Percentiles rank a stretch among this genome's conserved stretches.
These are phyloP conservation scores for Zygosaccharomyces bailii DNA, from an alignment of 805 yeast genomes.

Conservation along the genomic window DNA sequence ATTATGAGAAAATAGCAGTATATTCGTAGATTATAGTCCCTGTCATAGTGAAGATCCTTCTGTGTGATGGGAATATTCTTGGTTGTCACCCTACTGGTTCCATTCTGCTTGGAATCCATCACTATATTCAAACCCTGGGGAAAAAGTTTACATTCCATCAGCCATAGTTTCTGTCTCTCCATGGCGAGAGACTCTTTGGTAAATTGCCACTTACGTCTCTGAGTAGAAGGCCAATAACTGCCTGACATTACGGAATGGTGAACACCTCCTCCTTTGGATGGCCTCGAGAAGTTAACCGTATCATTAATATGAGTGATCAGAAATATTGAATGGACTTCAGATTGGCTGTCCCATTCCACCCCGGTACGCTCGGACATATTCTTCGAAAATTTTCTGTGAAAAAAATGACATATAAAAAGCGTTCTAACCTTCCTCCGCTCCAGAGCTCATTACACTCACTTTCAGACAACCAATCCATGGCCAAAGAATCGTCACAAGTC, in stretches of 20 bases:
- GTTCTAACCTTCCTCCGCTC: not conserved
- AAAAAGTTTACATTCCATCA: constrained; percentile 37
- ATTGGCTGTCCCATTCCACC: not conserved
- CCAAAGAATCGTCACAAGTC: constrained; percentile 68
- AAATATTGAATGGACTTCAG: too few relatives aligned
- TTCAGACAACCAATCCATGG: constrained; percentile 50
- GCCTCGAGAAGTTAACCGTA: not conserved
- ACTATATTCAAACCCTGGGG: constrained; percentile 36
- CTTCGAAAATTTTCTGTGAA: constrained; percentile 3
- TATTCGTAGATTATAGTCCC: constrained; percentile 64
- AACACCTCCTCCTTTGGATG: not conserved
- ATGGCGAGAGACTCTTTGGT: constrained; percentile 54
- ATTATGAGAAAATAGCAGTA: constrained; percentile 73
- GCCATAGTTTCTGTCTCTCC: constrained; percentile 42
- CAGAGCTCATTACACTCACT: constrained; percentile 9
- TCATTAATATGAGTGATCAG: not conserved
- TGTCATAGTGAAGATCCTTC: constrained; percentile 40
- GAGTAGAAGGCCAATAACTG: constrained; percentile 84
- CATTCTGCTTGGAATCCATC: constrained; percentile 31
- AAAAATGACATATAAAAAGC: constrained; percentile 10
- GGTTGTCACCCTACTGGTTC: constrained; percentile 34
- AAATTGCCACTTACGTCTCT: constrained; percentile 76
- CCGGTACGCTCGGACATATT: not conserved
- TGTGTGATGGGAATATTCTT: constrained; percentile 40
- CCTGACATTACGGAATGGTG: constrained; percentile 56